Evolutionary conservation across 208 protist species (phyloP).

Genomic region (Acanthamoeba lenticulata): DNA sequence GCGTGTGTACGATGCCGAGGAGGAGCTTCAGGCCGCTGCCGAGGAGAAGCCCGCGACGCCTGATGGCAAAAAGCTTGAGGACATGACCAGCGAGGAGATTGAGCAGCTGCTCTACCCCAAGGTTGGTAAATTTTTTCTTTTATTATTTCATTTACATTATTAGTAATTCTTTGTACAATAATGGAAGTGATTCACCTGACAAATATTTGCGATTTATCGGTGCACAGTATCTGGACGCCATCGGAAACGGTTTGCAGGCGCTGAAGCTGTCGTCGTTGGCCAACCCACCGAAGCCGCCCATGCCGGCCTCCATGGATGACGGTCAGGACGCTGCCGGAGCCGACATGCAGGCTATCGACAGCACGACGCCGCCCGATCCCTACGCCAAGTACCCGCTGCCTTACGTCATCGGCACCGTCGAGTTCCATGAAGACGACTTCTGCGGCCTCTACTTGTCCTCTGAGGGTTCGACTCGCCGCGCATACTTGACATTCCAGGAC

Average conservation of each 20-base stretch:
- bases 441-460: conserved; percentile 72
- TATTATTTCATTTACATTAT: too few relatives aligned
- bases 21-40: background rate
- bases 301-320: background rate
- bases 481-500: background rate
- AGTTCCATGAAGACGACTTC: conserved; percentile 82
- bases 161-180: too few relatives aligned
- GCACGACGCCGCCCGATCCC: conserved; percentile 46
- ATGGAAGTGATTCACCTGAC: too few relatives aligned
- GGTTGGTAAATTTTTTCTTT: background rate
- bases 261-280: conserved; percentile 22
- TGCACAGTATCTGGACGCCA: background rate
- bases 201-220: too few relatives aligned
- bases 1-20: conserved; percentile 56
- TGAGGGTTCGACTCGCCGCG: background rate
- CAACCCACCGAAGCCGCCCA: background rate
- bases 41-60: background rate
- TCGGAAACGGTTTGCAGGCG: conserved; percentile 43
- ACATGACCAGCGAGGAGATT: conserved; percentile 59
- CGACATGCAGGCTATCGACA: background rate
- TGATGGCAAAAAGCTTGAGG: conserved; percentile 5
- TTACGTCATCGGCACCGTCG: conserved; percentile 82
- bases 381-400: conserved; percentile 80
- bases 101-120: conserved; percentile 31
- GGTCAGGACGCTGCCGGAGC: background rate